Evolutionary conservation across 2,329 filamentous ascomycete species (phyloP).

Genomic region (Zasmidium citrigriseum): DNA sequence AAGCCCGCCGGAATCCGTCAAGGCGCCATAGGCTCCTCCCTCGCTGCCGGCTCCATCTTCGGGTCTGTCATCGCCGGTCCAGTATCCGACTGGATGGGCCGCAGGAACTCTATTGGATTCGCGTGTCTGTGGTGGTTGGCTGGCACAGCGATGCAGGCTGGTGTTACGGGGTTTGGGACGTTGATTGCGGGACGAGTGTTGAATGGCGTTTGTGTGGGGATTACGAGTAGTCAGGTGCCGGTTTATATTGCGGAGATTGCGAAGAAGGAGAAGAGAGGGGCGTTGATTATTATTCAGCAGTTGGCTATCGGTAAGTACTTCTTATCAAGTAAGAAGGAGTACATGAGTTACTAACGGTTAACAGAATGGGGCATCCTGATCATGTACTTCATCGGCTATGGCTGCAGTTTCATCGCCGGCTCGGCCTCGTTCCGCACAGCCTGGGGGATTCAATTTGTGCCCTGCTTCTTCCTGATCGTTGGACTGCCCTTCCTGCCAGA

Average conservation of each 20-base stretch:
- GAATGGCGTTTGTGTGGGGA: constrained; percentile 45
- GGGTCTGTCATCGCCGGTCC: constrained; percentile 49
- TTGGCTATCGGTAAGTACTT: constrained; percentile 40
- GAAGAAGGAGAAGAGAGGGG: constrained; percentile 44
- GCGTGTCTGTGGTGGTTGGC: constrained; percentile 53
- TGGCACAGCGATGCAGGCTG: constrained; percentile 46
- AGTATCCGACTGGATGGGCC: constrained; percentile 51
- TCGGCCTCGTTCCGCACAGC: constrained; percentile 47
- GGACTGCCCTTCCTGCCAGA: constrained; percentile 50
- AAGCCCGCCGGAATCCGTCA: constrained; percentile 51
- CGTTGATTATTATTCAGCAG: constrained; percentile 48
- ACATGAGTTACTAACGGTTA: constrained; percentile 28
- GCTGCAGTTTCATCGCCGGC: constrained; percentile 44
- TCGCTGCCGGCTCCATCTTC: constrained; percentile 52
- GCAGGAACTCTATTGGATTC: constrained; percentile 47
- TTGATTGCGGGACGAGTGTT: constrained; percentile 46
- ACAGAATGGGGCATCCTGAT: constrained; percentile 47
- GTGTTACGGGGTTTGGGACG: constrained; percentile 41
- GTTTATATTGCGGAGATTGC: constrained; percentile 49
- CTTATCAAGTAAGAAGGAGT: background rate
- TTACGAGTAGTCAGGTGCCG: constrained; percentile 47
- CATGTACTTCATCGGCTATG: constrained; percentile 51
- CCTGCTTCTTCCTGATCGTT: constrained; percentile 46
- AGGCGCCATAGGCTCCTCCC: constrained; percentile 52
- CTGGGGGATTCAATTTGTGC: constrained; percentile 50